Evolutionary conservation across 2,329 filamentous ascomycete species (phyloP), one percentile per base, ranked within the genome.

Genomic region (Alternaria rosae): DNA sequence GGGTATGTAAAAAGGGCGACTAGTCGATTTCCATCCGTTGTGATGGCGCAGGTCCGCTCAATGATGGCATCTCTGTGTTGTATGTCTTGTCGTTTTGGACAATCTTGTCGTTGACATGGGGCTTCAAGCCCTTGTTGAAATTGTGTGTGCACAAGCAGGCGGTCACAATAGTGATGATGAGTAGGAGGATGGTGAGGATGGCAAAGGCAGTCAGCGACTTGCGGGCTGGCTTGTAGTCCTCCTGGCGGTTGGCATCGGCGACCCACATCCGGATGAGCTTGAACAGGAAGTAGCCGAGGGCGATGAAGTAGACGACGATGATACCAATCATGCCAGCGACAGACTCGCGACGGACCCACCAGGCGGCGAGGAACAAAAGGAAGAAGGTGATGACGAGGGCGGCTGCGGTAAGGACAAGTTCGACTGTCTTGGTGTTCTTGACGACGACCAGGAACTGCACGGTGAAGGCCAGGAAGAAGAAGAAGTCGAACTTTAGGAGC

Each of bases 381-480:
- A 90, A 80, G 69, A 99, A 94, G 8, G 95, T 98, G 74, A 98
- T 86, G 30, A 94, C 94, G 55, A 99, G 91, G 25, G 94, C 95
- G 64, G 91, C 92, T 50, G 95, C 89, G 8, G 96, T 99, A 54
- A 98, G 85, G 57, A 87, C 91, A 72, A 95, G 92, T 79, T 99
- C 95, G 72, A 88, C 84, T 65, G 90, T 87, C 50, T 86, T 86
- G 25, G 84, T 85, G 67, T 87, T 84, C 62, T 84, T 86, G 62
- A 99, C 93, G 61, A 98, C 91, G 71, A 99, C 94, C 56, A 98
- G 87, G 80, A 99, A 99, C 77, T 99, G 95, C 48, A 99, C 92
- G 7, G 95, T 98, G 80, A 99, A 99, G 57, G 94, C 95, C 53
- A 99, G 88, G 86, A 99, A 99, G 85, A 99, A 98, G 88, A 99